Evolutionary conservation across 176 grass and related monocot species (phyloP), one percentile per base, ranked within the genome.

Genomic region (Carex scoparia): DNA sequence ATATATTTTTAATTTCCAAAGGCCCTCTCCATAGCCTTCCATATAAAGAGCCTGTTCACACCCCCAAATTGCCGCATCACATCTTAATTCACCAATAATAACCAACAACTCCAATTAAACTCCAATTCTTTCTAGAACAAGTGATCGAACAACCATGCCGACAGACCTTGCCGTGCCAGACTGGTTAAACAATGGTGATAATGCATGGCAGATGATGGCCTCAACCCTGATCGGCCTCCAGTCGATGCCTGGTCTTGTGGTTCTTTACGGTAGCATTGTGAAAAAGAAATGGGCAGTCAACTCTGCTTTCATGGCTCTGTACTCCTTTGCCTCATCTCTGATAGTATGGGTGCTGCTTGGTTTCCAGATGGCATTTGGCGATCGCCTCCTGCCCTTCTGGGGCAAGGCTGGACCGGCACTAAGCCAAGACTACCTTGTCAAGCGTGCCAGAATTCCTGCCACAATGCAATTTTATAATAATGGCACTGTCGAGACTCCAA

Each of bases 131-230:
- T 67, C 3, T 68, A 16, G 23, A 79, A 53, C 37, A 72, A 46
- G 69, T 72, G 40, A 23, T 23, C 23, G 23, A 48, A 23, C 42
- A 61, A 33, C 46, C 84, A 85, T 87, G 90, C 49, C 81, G 6
- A 72, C n/a, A 44, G 56, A 82, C 1, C 80, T 67, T 18, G 72
- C 66, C 0, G 87, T 89, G 37, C 89, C 94, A 18, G 86, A 81
- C 9, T 97, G 94, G 94, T 91, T 97, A 75, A 91, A 91, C 94
- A 93, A 91, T 46, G 94, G 94, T 16, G 94, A 93, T 89, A 97
- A 91, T 46, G 91, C 91, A 33, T 93, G 94, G 94, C 94, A 97
- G 87, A 40, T 96, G 62, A 81, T 81, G 10, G 80, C 89, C 40
- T 86, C 94, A 11, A 93, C 94, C 62, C 85, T 93, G 84, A 90